Base-by-base conservation (phyloP, 768 basidiomycete genomes). In the Boletus sp. region DNA sequence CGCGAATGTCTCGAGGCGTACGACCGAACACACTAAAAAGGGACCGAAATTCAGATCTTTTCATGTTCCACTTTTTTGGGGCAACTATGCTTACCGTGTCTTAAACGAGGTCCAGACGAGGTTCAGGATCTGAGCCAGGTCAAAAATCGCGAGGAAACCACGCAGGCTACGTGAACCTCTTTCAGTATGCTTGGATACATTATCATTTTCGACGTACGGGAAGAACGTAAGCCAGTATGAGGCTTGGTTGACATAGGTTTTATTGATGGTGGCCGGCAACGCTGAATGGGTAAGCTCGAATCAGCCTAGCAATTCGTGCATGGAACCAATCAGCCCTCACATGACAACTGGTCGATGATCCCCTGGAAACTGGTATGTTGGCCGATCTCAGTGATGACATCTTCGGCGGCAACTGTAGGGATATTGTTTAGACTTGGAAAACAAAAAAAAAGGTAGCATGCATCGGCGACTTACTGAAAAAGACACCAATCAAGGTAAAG, bases 221-320 rank as follows among this genome's bases (percentile, higher is more conserved):
- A 95, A 92, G 76, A 85, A 95, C 4, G 92, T 96, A 47, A 96
- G 74, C 92, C 93, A 96, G 71, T 89, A 97, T 21, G 88, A 90
- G 8, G 88, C 79, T 66, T 98, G 96, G 64, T 88, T 83, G 62
- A 98, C 86, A 64, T 98, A 99, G 0, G 95, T 93, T 47, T 75
- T 74, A 65, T 97, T 90, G 64, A 98, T 90, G 5, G 71, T 80
- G 19, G 70, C 74, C 14, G 89, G 90, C 21, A 92, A 77, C 35
- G 77, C 88, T 91, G 47, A 75, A 85, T 83, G 35, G 9, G 21
- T n/a, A 48, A 47, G 27, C 25, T 29, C n/a, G 30, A n/a, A 21
- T 60, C 32, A 57, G 45, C 30, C 29, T 48, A 37, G 39, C 4
- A 44, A 15, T 25, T 25, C 11, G 15, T 15, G 39, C 47, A 29